Evolutionary conservation across 106 monocot species (phyloP).

Genomic region (Iris macrosiphon): DNA sequence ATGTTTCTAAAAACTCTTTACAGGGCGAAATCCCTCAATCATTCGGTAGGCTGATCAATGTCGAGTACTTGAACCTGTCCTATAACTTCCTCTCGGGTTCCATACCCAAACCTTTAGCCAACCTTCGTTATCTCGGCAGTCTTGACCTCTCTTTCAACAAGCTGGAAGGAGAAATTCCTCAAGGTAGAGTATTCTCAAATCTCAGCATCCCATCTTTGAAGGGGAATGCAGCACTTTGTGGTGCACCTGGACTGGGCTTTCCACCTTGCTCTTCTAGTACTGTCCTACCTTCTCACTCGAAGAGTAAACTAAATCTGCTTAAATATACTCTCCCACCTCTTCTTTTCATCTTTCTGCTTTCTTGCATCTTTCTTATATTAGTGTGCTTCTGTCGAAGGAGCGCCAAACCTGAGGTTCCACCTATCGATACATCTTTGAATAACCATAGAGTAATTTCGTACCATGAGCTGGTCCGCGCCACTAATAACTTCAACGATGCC

Average conservation of each 20-base stretch:
- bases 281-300: not conserved
- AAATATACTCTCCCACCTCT: not conserved
- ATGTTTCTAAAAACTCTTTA: not conserved
- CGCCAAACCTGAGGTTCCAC: not conserved
- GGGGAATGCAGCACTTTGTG: slow-evolving; percentile 1
- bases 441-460: too few relatives aligned
- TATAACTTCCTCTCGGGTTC: not conserved
- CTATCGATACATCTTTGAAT: too few relatives aligned
- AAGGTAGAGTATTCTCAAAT: slow-evolving; percentile 2
- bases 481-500: too few relatives aligned
- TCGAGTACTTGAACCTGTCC: not conserved
- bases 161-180: not conserved
- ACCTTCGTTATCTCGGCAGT: not conserved
- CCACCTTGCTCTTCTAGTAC: not conserved
- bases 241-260: not conserved
- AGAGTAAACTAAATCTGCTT: not conserved
- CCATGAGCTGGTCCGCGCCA: too few relatives aligned
- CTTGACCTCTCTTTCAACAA: slow-evolving; percentile 3
- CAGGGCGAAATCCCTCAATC: slow-evolving; percentile 9
- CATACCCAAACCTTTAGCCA: slow-evolving; percentile 9
- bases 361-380: not conserved
- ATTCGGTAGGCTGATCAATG: not conserved
- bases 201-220: not conserved
- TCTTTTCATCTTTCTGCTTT: not conserved
- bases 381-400: too few relatives aligned